phyloP scores from a whole-genome alignment of 2,329 filamentous ascomycete genomes.

The Phialophora macrospora region DNA sequence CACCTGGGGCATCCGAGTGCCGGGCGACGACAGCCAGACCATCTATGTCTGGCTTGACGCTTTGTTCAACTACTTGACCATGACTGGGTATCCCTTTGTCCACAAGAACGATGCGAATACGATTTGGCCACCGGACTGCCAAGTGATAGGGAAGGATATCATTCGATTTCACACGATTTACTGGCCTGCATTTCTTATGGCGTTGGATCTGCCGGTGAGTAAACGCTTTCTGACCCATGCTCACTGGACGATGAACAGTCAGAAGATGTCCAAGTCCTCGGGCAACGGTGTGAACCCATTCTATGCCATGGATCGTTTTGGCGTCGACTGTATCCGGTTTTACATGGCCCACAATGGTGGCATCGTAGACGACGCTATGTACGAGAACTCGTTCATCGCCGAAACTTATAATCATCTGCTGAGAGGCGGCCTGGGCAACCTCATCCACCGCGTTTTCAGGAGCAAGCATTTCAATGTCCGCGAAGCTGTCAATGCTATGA shows the following conservation, averaged over 20 bases:
- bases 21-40: constrained; percentile 80
- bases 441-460: constrained; percentile 72
- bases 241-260: constrained; percentile 89
- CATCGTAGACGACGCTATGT: constrained; percentile 77
- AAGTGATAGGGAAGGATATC: constrained; percentile 96
- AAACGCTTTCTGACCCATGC: constrained; percentile 83
- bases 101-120: constrained; percentile 65
- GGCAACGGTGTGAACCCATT: constrained; percentile 96
- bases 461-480: constrained; percentile 71
- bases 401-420: constrained; percentile 79
- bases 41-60: constrained; percentile 99
- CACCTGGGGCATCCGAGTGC: constrained; percentile 87
- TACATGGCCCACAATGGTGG: constrained; percentile 83
- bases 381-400: constrained; percentile 78
- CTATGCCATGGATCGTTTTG: constrained; percentile 86
- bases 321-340: constrained; percentile 84
- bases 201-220: constrained; percentile 77
- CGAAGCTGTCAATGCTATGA: constrained; percentile 58
- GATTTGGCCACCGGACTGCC: constrained; percentile 89
- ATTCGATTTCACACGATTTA: constrained; percentile 94
- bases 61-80: constrained; percentile 89
- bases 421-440: constrained; percentile 77
- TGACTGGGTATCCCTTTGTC: constrained; percentile 77
- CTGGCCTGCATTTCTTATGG: constrained; percentile 96
- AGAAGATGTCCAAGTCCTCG: constrained; percentile 95